Base-by-base conservation (phyloP, 495 filamentous ascomycete species). In the Podospora pseudoanserina region DNA sequence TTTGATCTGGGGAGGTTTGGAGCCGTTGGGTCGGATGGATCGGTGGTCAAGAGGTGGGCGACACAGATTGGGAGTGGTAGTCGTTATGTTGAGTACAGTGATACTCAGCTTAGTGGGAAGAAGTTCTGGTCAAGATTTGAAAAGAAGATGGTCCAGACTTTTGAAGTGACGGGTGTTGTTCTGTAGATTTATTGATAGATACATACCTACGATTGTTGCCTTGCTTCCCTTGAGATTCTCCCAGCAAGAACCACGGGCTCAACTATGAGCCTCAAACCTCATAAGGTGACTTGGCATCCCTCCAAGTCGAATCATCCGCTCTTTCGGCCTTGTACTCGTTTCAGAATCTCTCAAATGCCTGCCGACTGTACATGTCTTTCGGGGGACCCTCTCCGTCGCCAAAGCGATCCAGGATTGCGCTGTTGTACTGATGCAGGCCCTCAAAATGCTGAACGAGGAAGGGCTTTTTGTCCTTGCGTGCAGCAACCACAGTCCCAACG, bases 1-100 rank as follows among this genome's bases (percentile, higher is more conserved):
- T 78, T 80, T 72, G 78, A 80, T 23, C 64, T 80, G 19, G 71
- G 67, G 19, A 67, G 65, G 32, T 79, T 79, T 58, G 67, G 55
- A 32, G 64, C 65, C 26, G 32, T 72, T 11, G 73, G 76, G 3
- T 69, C 70, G 3, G 66, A 74, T 60, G 78, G 76, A 3, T 68
- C 76, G 16, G 34, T 66, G 44, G 73, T 80, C 11, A 73, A 70
- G 66, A 67, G 78, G 30, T 80, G 78, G 78, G 72, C 66, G 15
- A 80, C 76, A 27, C 73, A 77, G 62, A 72, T 79, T 62, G 71
- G 68, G 27, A 60, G 65, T 16, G 78, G 78, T 30, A 71, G 74
- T 32, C 69, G 74, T 65, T 80, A 80, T 67, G 74, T 65, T 13
- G 72, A 62, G 19, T 70, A 69, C 28, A 67, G 57, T 5, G 77